These are phyloP conservation scores for Pholiota molesta DNA, from an alignment of 768 basidiomycete genomes.

Conservation along the genomic window DNA sequence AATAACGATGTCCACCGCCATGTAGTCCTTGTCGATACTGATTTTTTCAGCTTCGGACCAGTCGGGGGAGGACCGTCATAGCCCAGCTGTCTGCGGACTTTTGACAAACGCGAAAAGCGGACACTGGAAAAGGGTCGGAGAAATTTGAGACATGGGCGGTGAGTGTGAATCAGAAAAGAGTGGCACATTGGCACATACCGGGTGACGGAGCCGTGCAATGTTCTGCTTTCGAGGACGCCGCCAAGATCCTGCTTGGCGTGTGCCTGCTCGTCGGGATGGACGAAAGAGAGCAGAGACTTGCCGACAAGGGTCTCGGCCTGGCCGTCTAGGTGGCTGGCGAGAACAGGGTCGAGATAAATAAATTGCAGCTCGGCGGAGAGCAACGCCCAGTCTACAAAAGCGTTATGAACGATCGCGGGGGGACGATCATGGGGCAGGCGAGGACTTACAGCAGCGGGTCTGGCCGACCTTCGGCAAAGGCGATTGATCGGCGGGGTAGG, in stretches of 20 bases:
- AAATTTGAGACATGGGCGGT: slow-evolving; percentile 20
- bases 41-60: slow-evolving; percentile 74
- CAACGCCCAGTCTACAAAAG: slow-evolving; percentile 74
- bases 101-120: slow-evolving; percentile 76
- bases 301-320: slow-evolving; percentile 73
- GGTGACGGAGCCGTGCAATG: slow-evolving; percentile 83
- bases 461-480: slow-evolving; percentile 63
- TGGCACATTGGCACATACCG: slow-evolving; percentile 44
- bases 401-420: slow-evolving; percentile 26
- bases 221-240: slow-evolving; percentile 71
- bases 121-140: slow-evolving; percentile 51
- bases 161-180: slow-evolving; percentile 1
- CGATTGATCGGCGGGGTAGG: slow-evolving; percentile 12
- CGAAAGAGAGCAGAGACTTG: slow-evolving; percentile 72
- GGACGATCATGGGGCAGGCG: slow-evolving; percentile 33
- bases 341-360: slow-evolving; percentile 83
- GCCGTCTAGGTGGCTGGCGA: slow-evolving; percentile 69
- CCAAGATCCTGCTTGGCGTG: slow-evolving; percentile 77
- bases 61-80: slow-evolving; percentile 54
- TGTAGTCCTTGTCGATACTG: slow-evolving; percentile 71
- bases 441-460: slow-evolving; percentile 74
- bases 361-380: slow-evolving; percentile 76
- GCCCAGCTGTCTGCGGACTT: slow-evolving; percentile 74
- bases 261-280: slow-evolving; percentile 83
- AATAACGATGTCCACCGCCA: slow-evolving; percentile 88